These are phyloP conservation scores for Ophiocordyceps australis DNA, from an alignment of 2,329 filamentous ascomycete genomes.

Conservation along the genomic window DNA sequence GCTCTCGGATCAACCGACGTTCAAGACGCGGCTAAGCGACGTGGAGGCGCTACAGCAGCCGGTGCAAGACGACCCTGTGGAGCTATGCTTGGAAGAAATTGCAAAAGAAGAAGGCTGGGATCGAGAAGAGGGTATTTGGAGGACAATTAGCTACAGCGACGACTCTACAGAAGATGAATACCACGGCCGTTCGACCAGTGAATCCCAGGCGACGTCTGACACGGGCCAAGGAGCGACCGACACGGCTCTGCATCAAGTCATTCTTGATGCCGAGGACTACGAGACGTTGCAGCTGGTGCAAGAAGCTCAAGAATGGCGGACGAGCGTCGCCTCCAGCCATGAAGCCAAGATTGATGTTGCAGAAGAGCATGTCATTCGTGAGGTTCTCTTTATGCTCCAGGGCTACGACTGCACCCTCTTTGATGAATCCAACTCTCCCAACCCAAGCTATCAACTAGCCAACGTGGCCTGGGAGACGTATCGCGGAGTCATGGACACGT, in stretches of 20 bases:
- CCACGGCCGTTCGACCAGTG: conserved; percentile 15
- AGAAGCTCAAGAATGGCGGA: conserved; percentile 17
- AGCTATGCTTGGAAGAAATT: conserved; percentile 64
- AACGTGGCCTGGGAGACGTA: conserved; percentile 31
- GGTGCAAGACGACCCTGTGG: conserved; percentile 21
- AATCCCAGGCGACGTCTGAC: conserved; percentile 14
- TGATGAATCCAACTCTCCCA: conserved; percentile 19
- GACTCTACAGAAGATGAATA: conserved; percentile 37
- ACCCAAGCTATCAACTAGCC: conserved; percentile 28
- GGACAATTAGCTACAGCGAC: conserved; percentile 47
- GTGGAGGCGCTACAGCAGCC: conserved; percentile 32
- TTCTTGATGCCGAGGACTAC: conserved; percentile 15
- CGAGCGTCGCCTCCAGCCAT: conserved; percentile 12
- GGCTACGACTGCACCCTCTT: conserved; percentile 65
- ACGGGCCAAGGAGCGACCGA: conserved; percentile 11
- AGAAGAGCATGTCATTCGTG: conserved; percentile 57
- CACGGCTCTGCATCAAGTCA: conserved; percentile 12
- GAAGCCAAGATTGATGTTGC: conserved; percentile 31
- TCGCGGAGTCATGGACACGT: conserved; percentile 25
- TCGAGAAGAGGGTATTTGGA: conserved; percentile 50
- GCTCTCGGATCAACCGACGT: conserved; percentile 62
- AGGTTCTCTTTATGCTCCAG: conserved; percentile 70
- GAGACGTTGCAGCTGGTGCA: conserved; percentile 12
- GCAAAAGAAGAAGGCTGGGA: conserved; percentile 58
- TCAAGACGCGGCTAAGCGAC: conserved; percentile 46